A percentile compares a stretch with the other conserved stretches of the same genome.
Evolutionary conservation across 2,329 filamentous ascomycete genomes (phyloP).

Genomic region (Diaporthe sp.): DNA sequence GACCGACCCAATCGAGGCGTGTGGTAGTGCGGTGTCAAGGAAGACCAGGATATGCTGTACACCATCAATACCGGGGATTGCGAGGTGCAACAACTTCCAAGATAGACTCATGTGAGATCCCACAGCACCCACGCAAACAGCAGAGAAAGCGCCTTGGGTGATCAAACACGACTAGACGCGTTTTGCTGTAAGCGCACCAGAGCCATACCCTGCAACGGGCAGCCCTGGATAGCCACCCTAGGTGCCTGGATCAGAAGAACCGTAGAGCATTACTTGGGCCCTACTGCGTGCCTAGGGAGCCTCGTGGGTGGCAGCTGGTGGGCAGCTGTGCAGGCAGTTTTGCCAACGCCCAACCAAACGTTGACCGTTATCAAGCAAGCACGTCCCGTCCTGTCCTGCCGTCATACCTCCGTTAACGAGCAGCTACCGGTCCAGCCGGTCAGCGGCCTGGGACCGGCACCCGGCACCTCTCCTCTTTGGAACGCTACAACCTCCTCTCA

Average conservation of each 20-base stretch:
- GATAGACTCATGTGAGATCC: neutral
- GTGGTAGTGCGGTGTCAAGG: neutral
- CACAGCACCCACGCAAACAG: neutral
- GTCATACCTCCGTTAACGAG: neutral
- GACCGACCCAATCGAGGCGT: neutral
- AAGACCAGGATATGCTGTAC: neutral
- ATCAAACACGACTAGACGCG: neutral
- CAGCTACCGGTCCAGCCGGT: neutral
- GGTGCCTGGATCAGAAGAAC: neutral
- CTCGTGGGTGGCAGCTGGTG: neutral
- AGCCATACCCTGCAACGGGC: neutral
- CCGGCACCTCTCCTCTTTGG: neutral
- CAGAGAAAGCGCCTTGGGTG: neutral
- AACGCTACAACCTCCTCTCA: neutral
- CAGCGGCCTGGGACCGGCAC: constrained; percentile 8
- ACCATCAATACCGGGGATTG: neutral
- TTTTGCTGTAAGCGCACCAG: neutral
- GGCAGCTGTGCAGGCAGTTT: neutral
- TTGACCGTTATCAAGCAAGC: constrained; percentile 10
- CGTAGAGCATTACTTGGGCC: neutral
- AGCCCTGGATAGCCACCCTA: neutral
- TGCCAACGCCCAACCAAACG: constrained; percentile 7
- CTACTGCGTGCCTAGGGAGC: neutral
- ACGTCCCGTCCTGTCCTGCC: neutral
- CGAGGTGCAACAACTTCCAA: neutral